Percentiles rank a stretch among this genome's conserved stretches.
phyloP scores from a whole-genome alignment of 148 eudicot species.

The Vaccinium vitisidaea region DNA sequence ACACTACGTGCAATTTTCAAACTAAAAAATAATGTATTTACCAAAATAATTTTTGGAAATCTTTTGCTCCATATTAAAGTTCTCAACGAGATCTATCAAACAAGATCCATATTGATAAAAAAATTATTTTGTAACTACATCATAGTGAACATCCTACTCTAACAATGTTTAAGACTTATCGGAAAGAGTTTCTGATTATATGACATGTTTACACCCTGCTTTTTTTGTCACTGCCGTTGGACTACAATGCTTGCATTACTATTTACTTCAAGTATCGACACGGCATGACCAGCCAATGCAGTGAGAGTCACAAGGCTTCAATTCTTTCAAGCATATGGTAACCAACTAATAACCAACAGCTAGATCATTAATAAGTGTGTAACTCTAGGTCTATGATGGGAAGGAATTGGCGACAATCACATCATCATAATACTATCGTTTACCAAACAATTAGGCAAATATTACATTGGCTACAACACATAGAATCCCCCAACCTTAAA shows the following conservation, averaged over 20 bases:
- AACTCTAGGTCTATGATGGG: background rate
- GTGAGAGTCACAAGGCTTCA: background rate
- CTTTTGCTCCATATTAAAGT: too few species aligned
- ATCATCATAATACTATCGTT: background rate
- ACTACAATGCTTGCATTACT: background rate
- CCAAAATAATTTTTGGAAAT: too few species aligned
- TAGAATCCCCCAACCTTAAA: background rate
- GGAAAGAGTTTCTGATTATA: background rate
- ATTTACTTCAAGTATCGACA: background rate
- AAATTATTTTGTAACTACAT: too few species aligned
- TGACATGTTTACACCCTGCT: background rate
- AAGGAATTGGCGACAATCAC: background rate
- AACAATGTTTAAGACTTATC: background rate
- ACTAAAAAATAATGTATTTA: too few species aligned
- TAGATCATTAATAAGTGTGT: background rate
- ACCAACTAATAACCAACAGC: background rate
- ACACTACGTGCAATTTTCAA: too few species aligned
- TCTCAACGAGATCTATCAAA: too few species aligned
- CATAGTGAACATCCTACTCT: background rate
- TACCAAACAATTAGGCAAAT: background rate
- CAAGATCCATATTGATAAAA: too few species aligned
- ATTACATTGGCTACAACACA: background rate
- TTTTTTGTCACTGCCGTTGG: background rate
- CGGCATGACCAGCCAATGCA: background rate
- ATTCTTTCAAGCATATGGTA: background rate